Percentiles rank a stretch among this genome's conserved stretches.
Evolutionary conservation across 192 early-diverging fungal species (phyloP).

Genomic region (Glomus cerebriforme): DNA sequence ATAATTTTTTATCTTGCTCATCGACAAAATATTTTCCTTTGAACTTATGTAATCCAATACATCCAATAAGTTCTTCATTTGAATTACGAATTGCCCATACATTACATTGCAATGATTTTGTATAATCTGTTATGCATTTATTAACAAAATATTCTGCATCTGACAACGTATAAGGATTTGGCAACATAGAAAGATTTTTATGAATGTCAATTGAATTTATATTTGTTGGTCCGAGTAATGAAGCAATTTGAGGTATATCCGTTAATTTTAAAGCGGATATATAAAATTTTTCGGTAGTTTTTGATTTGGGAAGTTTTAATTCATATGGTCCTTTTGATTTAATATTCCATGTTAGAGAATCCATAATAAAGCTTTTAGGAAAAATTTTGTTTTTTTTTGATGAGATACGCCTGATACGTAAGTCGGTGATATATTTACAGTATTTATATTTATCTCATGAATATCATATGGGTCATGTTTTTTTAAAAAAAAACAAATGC

Average conservation of each 20-base stretch:
- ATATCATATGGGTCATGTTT: too few species aligned
- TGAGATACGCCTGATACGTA: too few species aligned
- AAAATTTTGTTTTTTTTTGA: too few species aligned
- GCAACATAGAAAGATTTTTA: not conserved
- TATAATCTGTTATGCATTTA: not conserved
- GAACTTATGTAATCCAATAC: not conserved
- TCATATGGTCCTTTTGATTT: not conserved
- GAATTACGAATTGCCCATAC: not conserved
- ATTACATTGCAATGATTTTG: not conserved
- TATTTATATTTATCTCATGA: too few species aligned
- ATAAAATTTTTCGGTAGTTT: not conserved
- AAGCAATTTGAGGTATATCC: not conserved
- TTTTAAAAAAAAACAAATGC: too few species aligned
- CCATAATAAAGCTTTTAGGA: too few species aligned
- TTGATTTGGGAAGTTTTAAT: not conserved
- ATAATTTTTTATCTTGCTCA: not conserved
- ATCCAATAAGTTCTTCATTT: slow-evolving; percentile 5
- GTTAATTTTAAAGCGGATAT: not conserved
- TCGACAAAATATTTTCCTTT: not conserved
- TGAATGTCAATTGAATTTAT: slow-evolving; percentile 5
- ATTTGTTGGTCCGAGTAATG: not conserved
- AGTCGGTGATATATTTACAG: too few species aligned
- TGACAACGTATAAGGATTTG: not conserved
- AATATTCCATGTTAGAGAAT: not conserved
- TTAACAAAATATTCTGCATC: not conserved